Conservation (phyloP, 805 yeast genomes). For the Schwanniomyces yamadae region DNA sequence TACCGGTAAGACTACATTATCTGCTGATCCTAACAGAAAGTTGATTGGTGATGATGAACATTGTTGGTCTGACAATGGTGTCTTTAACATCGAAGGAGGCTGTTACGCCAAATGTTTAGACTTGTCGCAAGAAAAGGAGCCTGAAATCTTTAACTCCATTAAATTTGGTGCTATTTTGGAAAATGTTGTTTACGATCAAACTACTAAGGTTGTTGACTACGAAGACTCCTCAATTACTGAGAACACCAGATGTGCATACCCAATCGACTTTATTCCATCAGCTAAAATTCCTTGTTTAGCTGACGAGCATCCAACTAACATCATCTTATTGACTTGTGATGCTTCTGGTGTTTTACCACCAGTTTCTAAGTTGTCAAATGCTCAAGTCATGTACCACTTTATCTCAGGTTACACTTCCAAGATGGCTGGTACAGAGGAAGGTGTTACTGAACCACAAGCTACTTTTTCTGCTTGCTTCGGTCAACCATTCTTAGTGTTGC, state of each 20-base stretch:
- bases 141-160: conserved; percentile 94
- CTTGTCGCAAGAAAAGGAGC: conserved; percentile 87
- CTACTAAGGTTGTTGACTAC: conserved; percentile 82
- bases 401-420: conserved; percentile 98
- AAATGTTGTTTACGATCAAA: conserved; percentile 83
- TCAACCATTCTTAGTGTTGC: conserved; percentile 96
- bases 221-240: conserved; percentile 81
- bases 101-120: conserved; percentile 98
- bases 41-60: conserved; percentile 99
- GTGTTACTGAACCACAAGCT: conserved; percentile 97
- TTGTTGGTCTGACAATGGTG: conserved; percentile 98
- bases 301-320: conserved; percentile 86
- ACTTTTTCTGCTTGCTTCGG: conserved; percentile 98
- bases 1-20: conserved; percentile 96
- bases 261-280: conserved; percentile 93
- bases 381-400: conserved; percentile 98
- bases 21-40: conserved; percentile 92
- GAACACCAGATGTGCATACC: conserved; percentile 98
- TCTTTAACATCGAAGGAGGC: conserved; percentile 98
- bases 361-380: conserved; percentile 86
- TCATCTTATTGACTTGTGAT: conserved; percentile 90
- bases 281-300: conserved; percentile 95
- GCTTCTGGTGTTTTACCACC: conserved; percentile 98
- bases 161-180: conserved; percentile 93
- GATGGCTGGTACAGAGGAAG: conserved; percentile 99